Conservation (phyloP, 371 early-diverging fungal genomes). For the Mucor irregularis region DNA sequence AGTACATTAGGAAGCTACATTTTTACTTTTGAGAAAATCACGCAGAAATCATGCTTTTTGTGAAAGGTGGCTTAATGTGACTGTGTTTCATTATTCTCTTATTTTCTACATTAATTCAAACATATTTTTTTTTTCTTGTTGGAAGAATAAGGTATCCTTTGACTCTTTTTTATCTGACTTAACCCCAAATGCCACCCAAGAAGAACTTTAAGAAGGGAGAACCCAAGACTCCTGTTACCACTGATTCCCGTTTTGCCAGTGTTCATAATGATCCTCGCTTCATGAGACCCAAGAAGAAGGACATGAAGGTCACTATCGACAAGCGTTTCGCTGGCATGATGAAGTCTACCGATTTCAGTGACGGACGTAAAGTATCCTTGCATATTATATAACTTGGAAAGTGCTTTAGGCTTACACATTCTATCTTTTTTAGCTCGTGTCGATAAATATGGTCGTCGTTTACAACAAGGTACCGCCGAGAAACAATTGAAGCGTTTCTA, state of each 20-base stretch:
- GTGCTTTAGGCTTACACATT: no score
- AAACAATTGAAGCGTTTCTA: slow-evolving; percentile 62
- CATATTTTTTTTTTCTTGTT: slow-evolving; percentile 1
- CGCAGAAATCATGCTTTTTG: no score
- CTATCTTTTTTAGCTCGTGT: slow-evolving; percentile 51
- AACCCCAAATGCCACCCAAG: slow-evolving; percentile 11
- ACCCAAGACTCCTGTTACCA: slow-evolving; percentile 42
- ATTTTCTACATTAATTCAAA: not conserved
- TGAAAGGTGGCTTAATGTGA: slow-evolving; percentile 9
- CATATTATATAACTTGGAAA: no score
- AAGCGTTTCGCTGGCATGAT: slow-evolving; percentile 85
- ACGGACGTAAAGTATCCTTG: slow-evolving; percentile 34
- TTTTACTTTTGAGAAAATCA: no score
- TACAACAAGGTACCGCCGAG: slow-evolving; percentile 49
- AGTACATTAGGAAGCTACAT: no score
- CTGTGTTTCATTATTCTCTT: not conserved
- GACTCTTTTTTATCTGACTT: not conserved
- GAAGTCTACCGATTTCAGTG: slow-evolving; percentile 73
- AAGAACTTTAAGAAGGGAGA: slow-evolving; percentile 15
- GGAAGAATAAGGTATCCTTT: no score
- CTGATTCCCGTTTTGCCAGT: slow-evolving; percentile 82
- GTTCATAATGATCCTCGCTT: slow-evolving; percentile 92
- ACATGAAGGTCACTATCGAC: slow-evolving; percentile 88
- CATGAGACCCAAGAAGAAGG: slow-evolving; percentile 74
- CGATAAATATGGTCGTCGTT: slow-evolving; percentile 87